Evolutionary conservation across 1,284 basidiomycete species (phyloP).

Genomic region (Ganoderma multipileum): DNA sequence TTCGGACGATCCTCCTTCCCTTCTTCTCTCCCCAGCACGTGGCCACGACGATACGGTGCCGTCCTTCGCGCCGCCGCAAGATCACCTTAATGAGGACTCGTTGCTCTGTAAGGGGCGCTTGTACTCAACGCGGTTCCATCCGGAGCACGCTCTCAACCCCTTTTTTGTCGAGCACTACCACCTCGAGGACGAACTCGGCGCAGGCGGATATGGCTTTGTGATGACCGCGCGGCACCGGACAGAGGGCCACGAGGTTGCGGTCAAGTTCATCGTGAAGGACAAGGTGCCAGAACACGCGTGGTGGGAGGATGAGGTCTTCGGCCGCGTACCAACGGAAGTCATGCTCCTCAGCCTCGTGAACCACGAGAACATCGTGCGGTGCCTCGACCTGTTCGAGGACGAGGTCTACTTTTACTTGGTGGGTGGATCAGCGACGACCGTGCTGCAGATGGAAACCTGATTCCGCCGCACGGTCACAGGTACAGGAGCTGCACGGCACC

Average conservation of each 20-base stretch:
- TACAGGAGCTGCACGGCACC: conserved; percentile 91
- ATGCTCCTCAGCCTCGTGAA: conserved; percentile 77
- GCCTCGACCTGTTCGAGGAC: conserved; percentile 87
- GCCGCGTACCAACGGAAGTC: conserved; percentile 81
- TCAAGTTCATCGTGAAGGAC: conserved; percentile 92
- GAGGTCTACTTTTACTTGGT: conserved; percentile 87
- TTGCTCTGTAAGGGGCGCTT: conserved; percentile 40
- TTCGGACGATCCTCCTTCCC: conserved; percentile 30
- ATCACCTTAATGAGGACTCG: conserved; percentile 28
- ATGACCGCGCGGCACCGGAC: conserved; percentile 73
- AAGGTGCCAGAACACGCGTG: conserved; percentile 84
- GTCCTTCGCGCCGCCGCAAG: conserved; percentile 17
- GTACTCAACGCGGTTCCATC: conserved; percentile 66
- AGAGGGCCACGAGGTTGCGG: conserved; percentile 76
- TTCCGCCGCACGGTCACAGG: conserved; percentile 48
- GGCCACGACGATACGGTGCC: conserved; percentile 10
- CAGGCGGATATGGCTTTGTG: conserved; percentile 94
- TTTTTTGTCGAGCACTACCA: conserved; percentile 73
- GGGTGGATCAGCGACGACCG: conserved; percentile 39
- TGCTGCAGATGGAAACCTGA: conserved; percentile 11
- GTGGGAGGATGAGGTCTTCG: conserved; percentile 69
- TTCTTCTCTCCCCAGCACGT: conserved; percentile 28
- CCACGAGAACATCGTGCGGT: conserved; percentile 85
- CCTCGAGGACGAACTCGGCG: conserved; percentile 84
- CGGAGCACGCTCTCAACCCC: conserved; percentile 66